Base-by-base conservation (phyloP, 2,329 filamentous ascomycete genomes). In the Exophiala sp. region DNA sequence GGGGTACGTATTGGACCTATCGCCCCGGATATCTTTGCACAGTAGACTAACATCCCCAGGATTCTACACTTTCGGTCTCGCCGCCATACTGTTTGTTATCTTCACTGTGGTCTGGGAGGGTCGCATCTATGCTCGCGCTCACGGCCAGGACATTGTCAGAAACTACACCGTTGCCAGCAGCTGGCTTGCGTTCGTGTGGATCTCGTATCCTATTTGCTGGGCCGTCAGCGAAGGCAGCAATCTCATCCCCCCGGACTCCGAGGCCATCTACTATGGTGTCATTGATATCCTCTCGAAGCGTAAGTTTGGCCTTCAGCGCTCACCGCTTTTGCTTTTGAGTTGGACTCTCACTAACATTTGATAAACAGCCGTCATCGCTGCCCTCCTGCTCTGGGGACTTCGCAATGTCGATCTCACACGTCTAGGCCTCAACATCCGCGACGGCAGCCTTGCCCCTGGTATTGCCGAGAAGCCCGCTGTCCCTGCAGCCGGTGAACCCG, bases 261-360 rank as follows among this genome's bases (percentile, higher is more conserved):
- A 86, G 62, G 80, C 80, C 9, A 68, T 84, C 51, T 85, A 86
- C 63, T 87, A 86, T 61, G 81, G 82, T 35, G 68, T 85, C 2
- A 71, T 87, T 0, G 83, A 86, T 52, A 40, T 56, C 39, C 44
- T 53, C 10, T 41, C 51, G n/a, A 56, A 56, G 37, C 52, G 52
- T 54, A 39, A 43, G 52, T 50, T 18, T 34, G 21, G 18, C 18
- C 13, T 13, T 7, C 9, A 7, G 14, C 4, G 7, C 14, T n/a
- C n/a, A n/a, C n/a, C n/a, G n/a, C n/a, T n/a, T n/a, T n/a, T n/a
- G n/a, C n/a, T n/a, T n/a, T n/a, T n/a, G n/a, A n/a, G 11, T 11
- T 2, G 9, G 18, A 10, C 39, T 22, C 5, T 4, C n/a, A 40
- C 48, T 55, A 43, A 55, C 29, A 24, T 38, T 8, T 22, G 3